Percentiles rank a stretch among this genome's conserved stretches.
Conservation (phyloP, 2,329 filamentous ascomycete species). For the Hymenoscyphus salicellus region DNA sequence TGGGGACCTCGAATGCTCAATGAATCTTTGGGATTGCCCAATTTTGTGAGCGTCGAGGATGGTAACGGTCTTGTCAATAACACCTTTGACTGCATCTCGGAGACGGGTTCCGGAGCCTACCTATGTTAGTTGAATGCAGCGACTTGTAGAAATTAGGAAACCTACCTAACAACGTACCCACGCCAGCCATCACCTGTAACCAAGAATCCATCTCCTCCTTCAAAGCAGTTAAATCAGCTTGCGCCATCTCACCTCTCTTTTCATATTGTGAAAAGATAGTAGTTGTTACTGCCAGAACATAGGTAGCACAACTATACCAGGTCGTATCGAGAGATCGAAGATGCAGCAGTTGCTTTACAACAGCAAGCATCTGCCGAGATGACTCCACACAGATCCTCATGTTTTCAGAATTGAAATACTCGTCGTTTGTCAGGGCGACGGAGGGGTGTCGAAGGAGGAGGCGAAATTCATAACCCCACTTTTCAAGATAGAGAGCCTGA, state of each 20-base stretch:
- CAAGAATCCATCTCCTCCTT: slow-evolving; percentile 67
- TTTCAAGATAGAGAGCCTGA: slow-evolving; percentile 53
- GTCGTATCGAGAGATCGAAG: slow-evolving; percentile 72
- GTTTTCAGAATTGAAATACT: slow-evolving; percentile 57
- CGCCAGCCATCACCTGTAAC: slow-evolving; percentile 65
- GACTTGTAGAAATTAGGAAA: slow-evolving; percentile 14
- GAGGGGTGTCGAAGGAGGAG: slow-evolving; percentile 62
- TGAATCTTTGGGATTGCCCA: not conserved
- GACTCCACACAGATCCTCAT: slow-evolving; percentile 65
- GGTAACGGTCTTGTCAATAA: slow-evolving; percentile 48
- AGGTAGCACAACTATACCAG: slow-evolving; percentile 72
- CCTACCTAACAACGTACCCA: slow-evolving; percentile 64
- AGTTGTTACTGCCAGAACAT: slow-evolving; percentile 70
- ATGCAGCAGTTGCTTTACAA: slow-evolving; percentile 57
- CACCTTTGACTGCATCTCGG: slow-evolving; percentile 46
- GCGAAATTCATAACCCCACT: slow-evolving; percentile 55
- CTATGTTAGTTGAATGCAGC: slow-evolving; percentile 11
- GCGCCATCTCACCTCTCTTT: slow-evolving; percentile 57
- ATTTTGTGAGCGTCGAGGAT: slow-evolving; percentile 39
- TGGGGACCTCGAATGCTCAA: not conserved
- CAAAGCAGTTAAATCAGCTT: slow-evolving; percentile 57
- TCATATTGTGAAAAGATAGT: slow-evolving; percentile 68
- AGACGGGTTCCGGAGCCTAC: slow-evolving; percentile 47
- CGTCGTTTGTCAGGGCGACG: slow-evolving; percentile 53
- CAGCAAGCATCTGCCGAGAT: slow-evolving; percentile 60